Conservation (phyloP, 768 basidiomycete genomes). For the Rhodosporidiobolus odoratus region DNA sequence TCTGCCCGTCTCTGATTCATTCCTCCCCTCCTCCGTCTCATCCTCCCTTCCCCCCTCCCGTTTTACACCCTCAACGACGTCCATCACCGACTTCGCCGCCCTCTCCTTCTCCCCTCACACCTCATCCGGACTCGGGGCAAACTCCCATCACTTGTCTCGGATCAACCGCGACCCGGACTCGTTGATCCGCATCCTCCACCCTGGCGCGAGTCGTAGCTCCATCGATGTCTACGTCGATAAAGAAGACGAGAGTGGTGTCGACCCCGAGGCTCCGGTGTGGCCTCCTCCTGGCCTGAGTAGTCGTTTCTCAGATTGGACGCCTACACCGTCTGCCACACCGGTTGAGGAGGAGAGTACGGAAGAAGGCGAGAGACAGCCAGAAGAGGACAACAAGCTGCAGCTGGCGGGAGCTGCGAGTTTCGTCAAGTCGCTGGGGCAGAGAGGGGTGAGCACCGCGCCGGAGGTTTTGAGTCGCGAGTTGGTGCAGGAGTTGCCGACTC, state of each 20-base stretch:
- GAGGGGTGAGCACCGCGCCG: too few relatives aligned
- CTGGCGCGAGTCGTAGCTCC: not conserved
- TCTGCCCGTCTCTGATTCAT: too few relatives aligned
- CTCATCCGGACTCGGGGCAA: not conserved
- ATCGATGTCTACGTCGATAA: not conserved
- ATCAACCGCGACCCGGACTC: too few relatives aligned
- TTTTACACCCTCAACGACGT: not conserved
- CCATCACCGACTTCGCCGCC: not conserved
- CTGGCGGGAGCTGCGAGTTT: too few relatives aligned
- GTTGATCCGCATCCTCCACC: not conserved
- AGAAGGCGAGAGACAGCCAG: not conserved
- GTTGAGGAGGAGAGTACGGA: not conserved
- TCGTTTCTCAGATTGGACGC: constrained; percentile 5
- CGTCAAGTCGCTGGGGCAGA: too few relatives aligned
- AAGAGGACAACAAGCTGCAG: not conserved
- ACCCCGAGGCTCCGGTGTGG: not conserved
- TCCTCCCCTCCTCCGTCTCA: not conserved
- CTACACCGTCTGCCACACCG: not conserved
- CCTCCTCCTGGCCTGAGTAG: not conserved
- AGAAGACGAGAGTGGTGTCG: not conserved
- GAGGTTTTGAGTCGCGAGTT: too few relatives aligned
- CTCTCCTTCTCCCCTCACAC: not conserved
- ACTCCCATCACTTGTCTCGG: not conserved
- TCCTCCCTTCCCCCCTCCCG: not conserved
- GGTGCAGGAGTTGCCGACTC: too few relatives aligned